These are phyloP conservation scores for Globisporangium rhizosaccharum DNA, from an alignment of 352 stramenopile species.

Conservation along the genomic window DNA sequence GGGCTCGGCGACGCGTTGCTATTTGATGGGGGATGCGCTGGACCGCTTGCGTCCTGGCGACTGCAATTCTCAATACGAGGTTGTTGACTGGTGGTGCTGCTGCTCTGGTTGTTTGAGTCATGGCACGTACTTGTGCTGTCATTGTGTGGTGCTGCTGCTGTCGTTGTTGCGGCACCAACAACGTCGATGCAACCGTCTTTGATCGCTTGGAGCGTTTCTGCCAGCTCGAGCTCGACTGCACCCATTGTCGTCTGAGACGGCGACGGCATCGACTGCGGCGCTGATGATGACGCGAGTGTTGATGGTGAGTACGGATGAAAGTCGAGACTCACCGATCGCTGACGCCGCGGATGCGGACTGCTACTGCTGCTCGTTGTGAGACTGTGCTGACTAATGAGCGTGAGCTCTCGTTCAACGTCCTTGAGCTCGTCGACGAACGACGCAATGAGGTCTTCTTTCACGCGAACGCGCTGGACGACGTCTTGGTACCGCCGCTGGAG, in stretches of 20 bases:
- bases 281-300: not conserved
- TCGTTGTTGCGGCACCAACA: not conserved
- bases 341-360: constrained; percentile 10
- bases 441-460: constrained; percentile 46
- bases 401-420: constrained; percentile 51
- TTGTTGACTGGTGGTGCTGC: too few species aligned
- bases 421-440: constrained; percentile 52
- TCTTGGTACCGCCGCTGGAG: constrained; percentile 37
- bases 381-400: constrained; percentile 37
- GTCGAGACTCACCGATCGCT: constrained; percentile 24
- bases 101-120: too few species aligned
- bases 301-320: constrained; percentile 12
- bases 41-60: too few species aligned
- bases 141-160: not conserved
- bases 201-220: constrained; percentile 5
- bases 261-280: not conserved
- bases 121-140: too few species aligned
- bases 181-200: not conserved
- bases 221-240: constrained; percentile 7
- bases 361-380: constrained; percentile 16
- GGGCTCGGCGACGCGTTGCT: too few species aligned
- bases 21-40: too few species aligned
- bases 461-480: constrained; percentile 36
- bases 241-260: constrained; percentile 9
- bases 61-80: too few species aligned